A percentile compares a stretch with the other conserved stretches of the same genome.
Conservation (phyloP, 169 alveolate genomes). For the Cryptosporidium baileyi region DNA sequence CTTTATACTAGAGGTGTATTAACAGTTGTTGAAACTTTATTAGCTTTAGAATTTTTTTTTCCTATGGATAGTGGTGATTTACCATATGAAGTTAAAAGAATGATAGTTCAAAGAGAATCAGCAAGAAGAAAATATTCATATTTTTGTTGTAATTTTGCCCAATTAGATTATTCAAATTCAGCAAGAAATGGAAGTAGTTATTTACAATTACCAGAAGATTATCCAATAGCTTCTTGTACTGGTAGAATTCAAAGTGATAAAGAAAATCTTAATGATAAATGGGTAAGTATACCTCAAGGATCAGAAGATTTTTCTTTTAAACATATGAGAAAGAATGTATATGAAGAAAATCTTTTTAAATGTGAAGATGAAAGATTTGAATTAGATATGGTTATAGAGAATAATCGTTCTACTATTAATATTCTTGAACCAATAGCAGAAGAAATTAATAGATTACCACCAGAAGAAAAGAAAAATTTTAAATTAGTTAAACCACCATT, state of each 20-base stretch:
- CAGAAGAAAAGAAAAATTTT: constrained; percentile 72
- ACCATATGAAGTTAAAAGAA: constrained; percentile 62
- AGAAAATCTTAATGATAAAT: constrained; percentile 77
- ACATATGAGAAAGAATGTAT: constrained; percentile 80
- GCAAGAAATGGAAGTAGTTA: constrained; percentile 65
- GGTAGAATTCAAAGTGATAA: constrained; percentile 48
- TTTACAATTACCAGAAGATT: constrained; percentile 58
- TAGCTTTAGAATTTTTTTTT: constrained; percentile 57
- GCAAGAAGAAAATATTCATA: constrained; percentile 64
- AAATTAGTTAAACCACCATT: constrained; percentile 59
- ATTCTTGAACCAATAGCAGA: constrained; percentile 74
- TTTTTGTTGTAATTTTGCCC: constrained; percentile 67
- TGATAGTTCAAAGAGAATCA: constrained; percentile 66
- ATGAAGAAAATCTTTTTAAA: constrained; percentile 83
- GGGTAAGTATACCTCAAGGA: constrained; percentile 84
- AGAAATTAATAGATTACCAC: constrained; percentile 63
- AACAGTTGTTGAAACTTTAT: constrained; percentile 60
- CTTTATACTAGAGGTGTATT: constrained; percentile 65
- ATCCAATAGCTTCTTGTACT: constrained; percentile 63
- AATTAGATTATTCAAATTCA: constrained; percentile 36
- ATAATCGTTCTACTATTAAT: constrained; percentile 73
- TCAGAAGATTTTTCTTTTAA: constrained; percentile 83
- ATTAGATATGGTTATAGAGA: constrained; percentile 78
- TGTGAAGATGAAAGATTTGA: constrained; percentile 87
- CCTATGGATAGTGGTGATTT: constrained; percentile 71